Base-by-base conservation (phyloP, 2,329 filamentous ascomycete genomes). In the Diplodia sapinea region DNA sequence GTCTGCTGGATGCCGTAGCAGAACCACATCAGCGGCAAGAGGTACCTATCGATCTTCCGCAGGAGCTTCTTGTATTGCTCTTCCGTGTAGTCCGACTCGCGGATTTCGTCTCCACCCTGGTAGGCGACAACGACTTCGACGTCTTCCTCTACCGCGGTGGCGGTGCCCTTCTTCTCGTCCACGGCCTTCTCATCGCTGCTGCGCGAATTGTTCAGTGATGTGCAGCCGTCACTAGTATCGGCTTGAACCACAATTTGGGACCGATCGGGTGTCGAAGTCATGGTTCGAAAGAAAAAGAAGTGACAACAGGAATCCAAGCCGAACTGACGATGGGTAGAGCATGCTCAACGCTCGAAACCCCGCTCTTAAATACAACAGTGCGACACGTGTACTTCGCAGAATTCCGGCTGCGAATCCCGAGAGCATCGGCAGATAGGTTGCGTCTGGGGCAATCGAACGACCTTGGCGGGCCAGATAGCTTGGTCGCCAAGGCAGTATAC, bases 1-100 rank as follows among this genome's bases (percentile, higher is more conserved):
- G 86, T 81, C 69, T 86, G 83, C 70, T 87, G 85, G 70, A 87
- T 84, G 75, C 87, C 87, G 75, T 88, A 88, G 6, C 66, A 63
- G 57, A 67, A 67, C 66, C 66, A 67, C 66, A 67, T 67, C 43
- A 67, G 57, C 11, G 66, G 66, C 40, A 67, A 43, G 12, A 67
- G 66, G 31, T 63, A 67, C 5, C 66, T 26, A 57, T 67, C 66
- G 15, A 67, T 67, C 57, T 67, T 67, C 8, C 57, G 49, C 33
- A 67, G 66, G 49, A 67, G 56, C 49, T 55, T 63, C 49, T 49
- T 55, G 57, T 67, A 67, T 26, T 63, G 23, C n/a, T 67, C 66
- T 4, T 59, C 49, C 23, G 66, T 63, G 66, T 67, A 67, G 57
- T 67, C 66, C 17, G 66, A 62, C 38, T 67, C 66, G 49, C 50